phyloP scores from a whole-genome alignment of 2,329 filamentous ascomycete species.

The Onygenales sp. region DNA sequence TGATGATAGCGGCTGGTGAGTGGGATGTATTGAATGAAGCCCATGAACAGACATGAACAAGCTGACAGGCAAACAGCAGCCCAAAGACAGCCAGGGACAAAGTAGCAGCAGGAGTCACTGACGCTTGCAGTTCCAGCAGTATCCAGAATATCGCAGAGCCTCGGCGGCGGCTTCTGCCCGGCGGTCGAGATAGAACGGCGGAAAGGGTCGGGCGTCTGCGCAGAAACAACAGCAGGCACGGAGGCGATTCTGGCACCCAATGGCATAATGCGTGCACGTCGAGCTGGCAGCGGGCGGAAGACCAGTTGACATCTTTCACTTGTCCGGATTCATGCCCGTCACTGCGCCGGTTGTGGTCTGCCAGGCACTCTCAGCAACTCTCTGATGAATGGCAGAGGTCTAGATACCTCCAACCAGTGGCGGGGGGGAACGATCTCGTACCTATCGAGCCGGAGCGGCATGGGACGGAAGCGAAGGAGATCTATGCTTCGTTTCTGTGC shows the following conservation, averaged over 20 bases:
- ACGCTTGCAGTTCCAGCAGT: slow-evolving; percentile 1
- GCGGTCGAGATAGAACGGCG: background rate
- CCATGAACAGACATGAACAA: background rate
- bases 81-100: background rate
- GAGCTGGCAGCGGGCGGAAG: slow-evolving; percentile 2
- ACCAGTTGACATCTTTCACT: background rate
- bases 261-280: slow-evolving; percentile 14
- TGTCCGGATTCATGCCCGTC: background rate
- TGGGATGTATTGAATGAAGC: background rate
- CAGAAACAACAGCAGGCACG: slow-evolving; percentile 10
- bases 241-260: slow-evolving; percentile 10
- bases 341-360: background rate
- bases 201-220: slow-evolving; percentile 2
- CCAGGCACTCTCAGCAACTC: too few species aligned
- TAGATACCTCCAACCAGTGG: too few species aligned
- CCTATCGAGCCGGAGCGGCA: too few species aligned
- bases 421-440: too few species aligned
- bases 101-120: background rate
- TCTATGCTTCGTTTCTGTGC: too few species aligned
- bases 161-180: background rate
- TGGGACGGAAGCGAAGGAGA: too few species aligned
- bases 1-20: background rate
- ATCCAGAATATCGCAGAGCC: background rate
- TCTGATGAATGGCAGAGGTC: too few species aligned
- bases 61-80: background rate